Percentiles rank a stretch among this genome's conserved stretches.
Evolutionary conservation across 495 filamentous ascomycete species (phyloP).

Genomic region (Chaetomium cochliodes): DNA sequence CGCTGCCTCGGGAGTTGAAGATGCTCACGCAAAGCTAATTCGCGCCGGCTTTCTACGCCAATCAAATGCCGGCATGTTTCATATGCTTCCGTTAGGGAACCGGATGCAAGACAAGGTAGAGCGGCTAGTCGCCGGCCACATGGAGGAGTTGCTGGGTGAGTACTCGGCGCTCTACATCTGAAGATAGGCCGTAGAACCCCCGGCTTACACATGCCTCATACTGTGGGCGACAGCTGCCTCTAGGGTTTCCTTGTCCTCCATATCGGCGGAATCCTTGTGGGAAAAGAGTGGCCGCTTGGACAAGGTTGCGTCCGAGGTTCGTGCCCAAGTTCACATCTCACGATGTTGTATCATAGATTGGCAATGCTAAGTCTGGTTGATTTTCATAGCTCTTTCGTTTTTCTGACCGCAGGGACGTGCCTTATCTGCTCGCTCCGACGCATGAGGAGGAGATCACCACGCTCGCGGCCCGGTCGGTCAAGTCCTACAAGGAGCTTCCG

Average conservation of each 20-base stretch:
- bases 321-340: slow-evolving; percentile 12
- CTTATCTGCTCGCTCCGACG: slow-evolving; percentile 81
- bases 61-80: slow-evolving; percentile 88
- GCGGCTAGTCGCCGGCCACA: slow-evolving; percentile 80
- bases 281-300: slow-evolving; percentile 51
- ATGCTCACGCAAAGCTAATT: slow-evolving; percentile 71
- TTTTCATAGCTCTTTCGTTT: slow-evolving; percentile 71
- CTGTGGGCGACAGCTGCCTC: slow-evolving; percentile 62
- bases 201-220: slow-evolving; percentile 3
- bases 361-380: slow-evolving; percentile 16
- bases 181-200: background rate
- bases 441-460: slow-evolving; percentile 96
- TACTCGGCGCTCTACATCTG: slow-evolving; percentile 6
- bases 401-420: slow-evolving; percentile 70
- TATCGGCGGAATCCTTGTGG: slow-evolving; percentile 87
- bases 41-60: slow-evolving; percentile 80
- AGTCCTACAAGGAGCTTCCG: slow-evolving; percentile 84
- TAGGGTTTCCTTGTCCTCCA: slow-evolving; percentile 80
- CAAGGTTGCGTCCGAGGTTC: slow-evolving; percentile 43
- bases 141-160: slow-evolving; percentile 69
- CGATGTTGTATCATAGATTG: background rate
- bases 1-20: slow-evolving; percentile 50
- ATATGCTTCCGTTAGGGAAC: slow-evolving; percentile 85
- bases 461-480: slow-evolving; percentile 68
- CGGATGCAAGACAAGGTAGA: slow-evolving; percentile 89